Evolutionary conservation across 257 asterid species (phyloP).

Genomic region (Haberlea rhodopensis): DNA sequence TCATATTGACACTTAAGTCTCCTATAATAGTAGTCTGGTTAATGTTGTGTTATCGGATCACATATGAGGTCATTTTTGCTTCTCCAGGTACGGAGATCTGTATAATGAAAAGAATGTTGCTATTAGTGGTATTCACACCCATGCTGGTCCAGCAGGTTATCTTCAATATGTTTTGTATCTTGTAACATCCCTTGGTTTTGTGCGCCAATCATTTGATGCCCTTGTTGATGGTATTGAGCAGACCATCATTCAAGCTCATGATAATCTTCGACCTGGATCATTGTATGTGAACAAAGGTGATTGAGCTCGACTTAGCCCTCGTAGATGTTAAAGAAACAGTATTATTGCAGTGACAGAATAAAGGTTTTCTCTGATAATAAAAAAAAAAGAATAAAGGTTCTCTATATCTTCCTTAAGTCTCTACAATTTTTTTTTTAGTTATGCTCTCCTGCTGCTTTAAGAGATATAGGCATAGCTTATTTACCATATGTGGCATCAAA

Average conservation of each 20-base stretch:
- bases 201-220: conserved; percentile 94
- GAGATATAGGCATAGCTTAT: conserved; percentile 19
- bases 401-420: conserved; percentile 15
- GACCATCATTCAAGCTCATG: conserved; percentile 83
- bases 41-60: conserved; percentile 13
- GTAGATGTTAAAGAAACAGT: neutral
- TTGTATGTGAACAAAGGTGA: conserved; percentile 80
- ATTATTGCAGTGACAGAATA: neutral
- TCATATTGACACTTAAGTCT: neutral
- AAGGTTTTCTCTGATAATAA: too few species aligned
- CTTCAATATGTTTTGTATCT: conserved; percentile 88
- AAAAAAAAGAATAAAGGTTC: too few species aligned
- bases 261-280: conserved; percentile 87
- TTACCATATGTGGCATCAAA: conserved; percentile 29
- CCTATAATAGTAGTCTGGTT: conserved; percentile 7
- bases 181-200: conserved; percentile 96
- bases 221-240: conserved; percentile 96
- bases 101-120: conserved; percentile 93
- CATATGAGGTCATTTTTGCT: conserved; percentile 15
- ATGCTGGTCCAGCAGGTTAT: conserved; percentile 99
- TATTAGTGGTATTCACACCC: conserved; percentile 94
- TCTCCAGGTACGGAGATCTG: conserved; percentile 78
- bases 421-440: neutral
- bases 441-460: conserved; percentile 16
- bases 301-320: conserved; percentile 2